A percentile compares a stretch with the other conserved stretches of the same genome.
These are phyloP conservation scores for Aureobasidium namibiae DNA, from an alignment of 2,329 filamentous ascomycete genomes.

Conservation along the genomic window DNA sequence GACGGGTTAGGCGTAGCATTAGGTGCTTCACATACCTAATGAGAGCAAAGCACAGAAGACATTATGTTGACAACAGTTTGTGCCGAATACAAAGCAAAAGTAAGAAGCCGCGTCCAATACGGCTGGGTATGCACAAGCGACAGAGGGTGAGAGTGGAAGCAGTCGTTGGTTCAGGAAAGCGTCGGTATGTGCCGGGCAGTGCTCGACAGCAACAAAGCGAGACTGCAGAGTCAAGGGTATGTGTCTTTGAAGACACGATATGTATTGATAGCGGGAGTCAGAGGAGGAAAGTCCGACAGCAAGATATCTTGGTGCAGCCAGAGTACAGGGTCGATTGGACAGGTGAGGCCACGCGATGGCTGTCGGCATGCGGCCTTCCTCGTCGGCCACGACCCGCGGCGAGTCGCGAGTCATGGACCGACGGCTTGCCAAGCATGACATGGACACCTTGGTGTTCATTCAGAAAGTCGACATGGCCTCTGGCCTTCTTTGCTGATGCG, in stretches of 20 bases:
- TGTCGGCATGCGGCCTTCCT: background rate
- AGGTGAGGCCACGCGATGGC: background rate
- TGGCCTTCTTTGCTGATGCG: too few relatives aligned
- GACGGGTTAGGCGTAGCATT: background rate
- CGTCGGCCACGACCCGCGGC: background rate
- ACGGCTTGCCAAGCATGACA: slow-evolving; percentile 4
- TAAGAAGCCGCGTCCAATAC: background rate
- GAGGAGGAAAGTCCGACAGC: too few relatives aligned
- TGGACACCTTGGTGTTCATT: background rate
- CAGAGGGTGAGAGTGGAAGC: background rate
- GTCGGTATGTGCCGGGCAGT: background rate
- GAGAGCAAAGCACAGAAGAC: background rate
- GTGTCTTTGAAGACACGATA: background rate
- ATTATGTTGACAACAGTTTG: background rate
- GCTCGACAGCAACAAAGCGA: background rate
- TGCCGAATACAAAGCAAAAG: background rate
- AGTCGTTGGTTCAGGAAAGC: slow-evolving; percentile 1
- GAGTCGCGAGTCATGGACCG: slow-evolving; percentile 1
- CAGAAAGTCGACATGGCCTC: background rate
- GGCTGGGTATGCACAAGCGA: background rate
- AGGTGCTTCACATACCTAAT: slow-evolving; percentile 6
- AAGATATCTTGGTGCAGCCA: background rate
- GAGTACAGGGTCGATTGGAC: background rate
- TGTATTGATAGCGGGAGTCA: too few relatives aligned
- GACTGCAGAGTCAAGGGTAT: background rate